A percentile compares a stretch with the other conserved stretches of the same genome.
Conservation (phyloP, 768 basidiomycete species). For the Lentinula guzmanii region DNA sequence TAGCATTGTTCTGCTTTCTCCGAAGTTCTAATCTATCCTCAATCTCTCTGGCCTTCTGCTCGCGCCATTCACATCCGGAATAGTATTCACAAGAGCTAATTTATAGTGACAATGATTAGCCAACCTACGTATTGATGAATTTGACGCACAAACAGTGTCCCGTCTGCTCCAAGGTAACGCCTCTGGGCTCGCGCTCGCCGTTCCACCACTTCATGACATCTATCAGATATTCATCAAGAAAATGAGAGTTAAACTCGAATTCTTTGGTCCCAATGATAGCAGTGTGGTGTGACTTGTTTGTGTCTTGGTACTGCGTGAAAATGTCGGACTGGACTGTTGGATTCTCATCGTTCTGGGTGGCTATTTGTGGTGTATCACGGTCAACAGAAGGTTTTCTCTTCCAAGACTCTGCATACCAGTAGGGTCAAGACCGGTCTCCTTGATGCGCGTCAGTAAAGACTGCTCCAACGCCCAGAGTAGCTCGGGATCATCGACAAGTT, state of each 20-base stretch:
- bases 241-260: constrained; percentile 47
- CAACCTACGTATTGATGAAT: not conserved
- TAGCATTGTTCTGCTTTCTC: not conserved
- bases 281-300: constrained; percentile 9
- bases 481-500: constrained; percentile 11
- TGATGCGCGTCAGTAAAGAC: constrained; percentile 13
- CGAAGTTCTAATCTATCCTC: not conserved
- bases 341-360: not conserved
- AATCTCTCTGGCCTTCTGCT: constrained; percentile 39
- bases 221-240: constrained; percentile 49
- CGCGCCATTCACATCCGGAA: constrained; percentile 78
- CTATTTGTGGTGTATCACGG: not conserved
- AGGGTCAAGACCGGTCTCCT: not conserved
- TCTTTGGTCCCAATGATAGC: constrained; percentile 60
- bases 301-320: not conserved
- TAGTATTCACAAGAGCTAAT: constrained; percentile 67
- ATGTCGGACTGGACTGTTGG: not conserved
- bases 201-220: constrained; percentile 71
- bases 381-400: not conserved
- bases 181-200: constrained; percentile 60
- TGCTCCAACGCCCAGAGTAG: constrained; percentile 25
- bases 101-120: not conserved
- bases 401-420: not conserved
- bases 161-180: constrained; percentile 57
- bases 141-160: constrained; percentile 60